Evolutionary conservation across 148 eudicot genomes (phyloP).

Genomic region (Vaccinium myrtillus): DNA sequence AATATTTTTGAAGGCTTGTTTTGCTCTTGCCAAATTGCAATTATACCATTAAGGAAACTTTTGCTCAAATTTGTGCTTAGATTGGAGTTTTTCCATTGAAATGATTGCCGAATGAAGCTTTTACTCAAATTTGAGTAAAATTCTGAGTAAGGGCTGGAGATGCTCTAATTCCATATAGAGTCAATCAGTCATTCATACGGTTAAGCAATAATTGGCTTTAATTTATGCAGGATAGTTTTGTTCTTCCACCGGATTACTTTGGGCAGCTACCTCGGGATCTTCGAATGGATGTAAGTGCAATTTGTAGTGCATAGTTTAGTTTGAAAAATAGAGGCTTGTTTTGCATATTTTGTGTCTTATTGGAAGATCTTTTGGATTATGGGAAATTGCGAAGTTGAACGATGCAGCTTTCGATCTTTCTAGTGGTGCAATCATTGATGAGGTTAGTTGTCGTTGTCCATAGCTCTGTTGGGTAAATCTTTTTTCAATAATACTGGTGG

Average conservation of each 20-base stretch:
- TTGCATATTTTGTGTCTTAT: not conserved
- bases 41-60: too few species aligned
- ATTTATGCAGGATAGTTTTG: slow-evolving; percentile 63
- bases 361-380: slow-evolving; percentile 13
- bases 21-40: too few species aligned
- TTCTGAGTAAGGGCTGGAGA: not conserved
- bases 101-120: too few species aligned
- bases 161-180: not conserved
- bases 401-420: slow-evolving; percentile 99
- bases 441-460: slow-evolving; percentile 47
- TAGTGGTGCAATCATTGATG: slow-evolving; percentile 76
- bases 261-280: slow-evolving; percentile 79
- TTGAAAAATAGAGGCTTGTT: slow-evolving; percentile 3
- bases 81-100: too few species aligned
- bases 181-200: not conserved
- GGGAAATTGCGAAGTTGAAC: slow-evolving; percentile 62
- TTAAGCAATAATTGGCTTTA: not conserved
- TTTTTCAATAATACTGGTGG: not conserved
- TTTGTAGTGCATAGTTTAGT: not conserved
- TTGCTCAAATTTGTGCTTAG: too few species aligned
- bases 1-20: too few species aligned
- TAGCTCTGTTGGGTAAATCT: not conserved
- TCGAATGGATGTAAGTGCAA: slow-evolving; percentile 75
- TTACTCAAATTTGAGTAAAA: too few species aligned
- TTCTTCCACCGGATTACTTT: slow-evolving; percentile 78